Base-by-base conservation (phyloP, 2,329 filamentous ascomycete genomes). In the Aspergillus sp. region DNA sequence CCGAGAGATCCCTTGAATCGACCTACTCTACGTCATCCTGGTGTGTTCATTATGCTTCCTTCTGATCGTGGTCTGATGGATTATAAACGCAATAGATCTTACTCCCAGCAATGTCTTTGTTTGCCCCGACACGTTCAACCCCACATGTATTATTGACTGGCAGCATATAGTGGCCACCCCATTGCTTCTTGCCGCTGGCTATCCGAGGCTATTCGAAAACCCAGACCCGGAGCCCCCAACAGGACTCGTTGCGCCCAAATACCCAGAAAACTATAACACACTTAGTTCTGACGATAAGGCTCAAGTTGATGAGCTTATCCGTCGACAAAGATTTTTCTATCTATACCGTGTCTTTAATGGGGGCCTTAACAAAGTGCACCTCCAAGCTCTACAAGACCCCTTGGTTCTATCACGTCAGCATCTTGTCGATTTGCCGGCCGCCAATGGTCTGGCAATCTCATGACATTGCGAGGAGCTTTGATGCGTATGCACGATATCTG, bases 141-240 rank as follows among this genome's bases (percentile, higher is more conserved):
- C 69, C 26, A 62, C 63, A 32, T 68, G 51, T 24, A 64, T 70
- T 10, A 67, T 69, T 49, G 67, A 67, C 51, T 71, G 68, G 70
- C 69, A 71, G 46, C 65, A 71, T 55, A 65, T 67, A 7, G 52
- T 52, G 6, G 49, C 68, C 32, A 56, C 54, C 3, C 66, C 68
- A 7, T 49, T 63, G 14, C 32, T 66, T 5, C 61, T 70, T 11
- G 60, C 57, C 18, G 64, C 66, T 16, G 67, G 67, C 0, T 58
- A 67, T 36, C 67, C 66, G 0, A 59, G 50, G 6, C 11, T 62
- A 45, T 68, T 71, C 55, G 61, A 71, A 39, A 71, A 69, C 29
- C 68, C 67, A 14, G 67, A 71, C 31, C 36, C 60, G 5, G 50
- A 62, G 16, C 60, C 57, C 6, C 62, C 65, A 52, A 39, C 55